A percentile compares a stretch with the other conserved stretches of the same genome.
These are phyloP conservation scores for Penicillium brasilianum DNA, from an alignment of 2,329 filamentous ascomycete species.

Conservation along the genomic window DNA sequence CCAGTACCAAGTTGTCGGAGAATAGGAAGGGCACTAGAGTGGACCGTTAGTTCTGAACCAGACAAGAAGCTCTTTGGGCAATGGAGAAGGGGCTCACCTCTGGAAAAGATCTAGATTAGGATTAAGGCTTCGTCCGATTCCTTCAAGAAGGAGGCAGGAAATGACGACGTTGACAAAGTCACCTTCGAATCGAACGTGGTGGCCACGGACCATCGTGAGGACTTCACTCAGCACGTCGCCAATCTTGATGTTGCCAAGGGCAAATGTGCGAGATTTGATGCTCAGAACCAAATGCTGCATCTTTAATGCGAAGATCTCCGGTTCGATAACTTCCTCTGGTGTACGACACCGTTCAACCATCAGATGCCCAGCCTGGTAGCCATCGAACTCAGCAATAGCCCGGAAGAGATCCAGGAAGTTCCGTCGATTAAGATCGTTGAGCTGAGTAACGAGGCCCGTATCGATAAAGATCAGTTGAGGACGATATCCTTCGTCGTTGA, in stretches of 20 bases:
- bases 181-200: constrained; percentile 93
- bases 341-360: constrained; percentile 97
- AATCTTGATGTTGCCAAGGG: constrained; percentile 92
- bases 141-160: constrained; percentile 89
- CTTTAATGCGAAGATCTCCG: constrained; percentile 88
- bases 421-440: constrained; percentile 80
- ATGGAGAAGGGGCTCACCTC: constrained; percentile 55
- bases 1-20: constrained; percentile 79
- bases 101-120: constrained; percentile 86
- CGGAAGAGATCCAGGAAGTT: constrained; percentile 98
- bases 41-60: not conserved
- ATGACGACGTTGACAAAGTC: constrained; percentile 99
- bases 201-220: constrained; percentile 83
- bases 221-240: constrained; percentile 93
- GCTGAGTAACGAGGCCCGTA: constrained; percentile 90
- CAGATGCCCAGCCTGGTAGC: constrained; percentile 89
- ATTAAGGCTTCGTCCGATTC: constrained; percentile 86
- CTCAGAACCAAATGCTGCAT: constrained; percentile 96
- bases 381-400: constrained; percentile 93
- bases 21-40: constrained; percentile 79
- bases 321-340: constrained; percentile 84
- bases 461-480: constrained; percentile 98
- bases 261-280: constrained; percentile 89
- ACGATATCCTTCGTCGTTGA: constrained; percentile 86
- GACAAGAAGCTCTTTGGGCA: not conserved